These are phyloP conservation scores for Tolypocladium ovalisporum DNA, from an alignment of 2,329 filamentous ascomycete genomes.

Conservation along the genomic window DNA sequence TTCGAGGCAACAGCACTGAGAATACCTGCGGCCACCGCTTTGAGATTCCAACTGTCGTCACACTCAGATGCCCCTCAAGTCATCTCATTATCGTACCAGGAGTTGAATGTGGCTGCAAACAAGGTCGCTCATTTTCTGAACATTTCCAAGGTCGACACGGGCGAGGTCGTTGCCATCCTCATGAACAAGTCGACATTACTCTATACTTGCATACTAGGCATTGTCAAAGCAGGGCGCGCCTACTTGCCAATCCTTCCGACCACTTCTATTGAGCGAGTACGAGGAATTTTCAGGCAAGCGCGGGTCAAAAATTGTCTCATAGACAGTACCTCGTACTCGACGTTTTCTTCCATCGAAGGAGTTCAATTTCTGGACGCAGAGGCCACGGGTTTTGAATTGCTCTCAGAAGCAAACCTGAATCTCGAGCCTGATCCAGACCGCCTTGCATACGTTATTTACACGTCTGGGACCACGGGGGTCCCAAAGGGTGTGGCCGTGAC, in stretches of 20 bases:
- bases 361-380: constrained; percentile 24
- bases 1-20: constrained; percentile 42
- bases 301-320: constrained; percentile 33
- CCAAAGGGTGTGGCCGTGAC: constrained; percentile 76
- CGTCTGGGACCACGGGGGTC: constrained; percentile 69
- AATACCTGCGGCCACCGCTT: constrained; percentile 44
- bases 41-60: constrained; percentile 47
- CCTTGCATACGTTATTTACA: constrained; percentile 70
- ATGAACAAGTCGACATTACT: constrained; percentile 67
- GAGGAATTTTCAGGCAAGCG: constrained; percentile 52
- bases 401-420: constrained; percentile 24
- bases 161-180: constrained; percentile 57
- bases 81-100: constrained; percentile 45
- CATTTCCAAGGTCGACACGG: constrained; percentile 31
- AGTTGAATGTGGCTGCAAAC: constrained; percentile 56
- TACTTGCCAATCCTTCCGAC: constrained; percentile 71
- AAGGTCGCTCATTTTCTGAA: constrained; percentile 45
- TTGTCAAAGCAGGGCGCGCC: constrained; percentile 63
- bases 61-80: constrained; percentile 14
- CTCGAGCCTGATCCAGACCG: constrained; percentile 31
- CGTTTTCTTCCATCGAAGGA: constrained; percentile 5
- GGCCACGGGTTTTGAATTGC: constrained; percentile 11
- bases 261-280: constrained; percentile 52
- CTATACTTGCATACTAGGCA: constrained; percentile 64
- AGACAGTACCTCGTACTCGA: constrained; percentile 16